Conservation (phyloP, 257 asterid species). For the Solanum clarkiae region DNA sequence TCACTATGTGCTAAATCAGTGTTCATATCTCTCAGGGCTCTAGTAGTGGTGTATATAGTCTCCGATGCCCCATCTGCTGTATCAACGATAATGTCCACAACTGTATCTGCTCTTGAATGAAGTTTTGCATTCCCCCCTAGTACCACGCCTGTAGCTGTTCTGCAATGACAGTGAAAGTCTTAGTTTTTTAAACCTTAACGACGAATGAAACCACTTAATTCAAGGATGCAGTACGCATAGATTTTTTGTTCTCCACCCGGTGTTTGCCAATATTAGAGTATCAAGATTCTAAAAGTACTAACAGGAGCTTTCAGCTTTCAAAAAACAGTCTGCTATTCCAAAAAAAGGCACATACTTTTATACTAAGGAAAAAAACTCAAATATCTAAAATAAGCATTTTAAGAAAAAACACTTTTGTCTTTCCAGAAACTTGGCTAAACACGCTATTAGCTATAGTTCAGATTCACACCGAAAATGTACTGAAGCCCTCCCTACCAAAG, state of each 20-base stretch:
- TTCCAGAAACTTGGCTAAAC: no score
- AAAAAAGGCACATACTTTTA: background rate
- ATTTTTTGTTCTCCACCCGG: background rate
- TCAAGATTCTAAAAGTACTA: background rate
- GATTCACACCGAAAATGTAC: no score
- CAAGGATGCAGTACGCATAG: background rate
- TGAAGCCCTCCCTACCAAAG: background rate
- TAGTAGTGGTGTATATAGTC: conserved; percentile 47
- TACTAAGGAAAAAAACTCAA: no score
- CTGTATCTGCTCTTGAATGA: conserved; percentile 42
- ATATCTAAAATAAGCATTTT: no score
- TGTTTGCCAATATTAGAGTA: background rate
- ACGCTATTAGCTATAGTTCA: no score
- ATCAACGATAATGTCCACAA: conserved; percentile 53
- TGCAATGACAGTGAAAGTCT: conserved; percentile 2
- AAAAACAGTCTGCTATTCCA: background rate
- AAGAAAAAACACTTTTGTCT: no score
- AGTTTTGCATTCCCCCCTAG: conserved; percentile 67
- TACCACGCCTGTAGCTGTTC: conserved; percentile 57
- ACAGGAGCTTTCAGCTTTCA: background rate
- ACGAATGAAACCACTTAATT: background rate
- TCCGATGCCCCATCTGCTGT: conserved; percentile 68
- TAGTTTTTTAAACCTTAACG: background rate
- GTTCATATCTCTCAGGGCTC: conserved; percentile 55
- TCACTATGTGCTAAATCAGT: conserved; percentile 13